Base-by-base conservation (phyloP, 768 basidiomycete genomes). In the Tylopilus plumbeoviolaceoides region DNA sequence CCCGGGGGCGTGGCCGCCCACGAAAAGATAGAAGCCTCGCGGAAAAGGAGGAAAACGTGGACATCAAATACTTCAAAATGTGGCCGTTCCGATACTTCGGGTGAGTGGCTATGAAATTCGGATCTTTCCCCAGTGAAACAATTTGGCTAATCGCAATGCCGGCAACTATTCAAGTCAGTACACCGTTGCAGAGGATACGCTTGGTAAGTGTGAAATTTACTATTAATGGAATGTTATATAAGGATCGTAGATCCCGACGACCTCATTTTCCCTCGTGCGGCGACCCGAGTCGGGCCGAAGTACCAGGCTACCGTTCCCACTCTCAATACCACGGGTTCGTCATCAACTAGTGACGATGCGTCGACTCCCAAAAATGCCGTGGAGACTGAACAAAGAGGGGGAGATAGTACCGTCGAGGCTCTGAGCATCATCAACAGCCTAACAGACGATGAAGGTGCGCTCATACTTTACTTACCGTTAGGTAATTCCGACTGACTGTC, bases 71-170 rank as follows among this genome's bases (percentile, higher is more conserved):
- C 70, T 93, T 81, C 73, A 91, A 86, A 68, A 86, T 86, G 84
- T 95, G 88, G 91, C 90, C 85, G 4, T 97, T 95, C 73, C 80
- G 97, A 51, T 99, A 99, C 73, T 98, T 98, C 69, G 94, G 94
- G 94, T 94, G 69, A 70, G 88, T 71, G 20, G 4, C 27, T 17
- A 35, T 51, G n/a, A n/a, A n/a, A n/a, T 39, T 38, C 8, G 31
- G 31, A 21, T 36, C 14, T 39, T 47, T 21, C 36, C 50, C 38
- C 18, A 21, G 28, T 39, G 42, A 36, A 55, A 23, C 30, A 7
- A 7, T 21, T 28, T 42, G 56, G 36, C 55, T 62, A 38, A 67
- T 28, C 30, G 15, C 47, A 40, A 7, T 53, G 46, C 55, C 44
- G 58, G 51, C 42, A 48, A 55, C 28, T 11, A 20, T 48, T 47